Conservation (phyloP, 192 early-diverging fungal genomes). For the Backusella parvicylindrica region DNA sequence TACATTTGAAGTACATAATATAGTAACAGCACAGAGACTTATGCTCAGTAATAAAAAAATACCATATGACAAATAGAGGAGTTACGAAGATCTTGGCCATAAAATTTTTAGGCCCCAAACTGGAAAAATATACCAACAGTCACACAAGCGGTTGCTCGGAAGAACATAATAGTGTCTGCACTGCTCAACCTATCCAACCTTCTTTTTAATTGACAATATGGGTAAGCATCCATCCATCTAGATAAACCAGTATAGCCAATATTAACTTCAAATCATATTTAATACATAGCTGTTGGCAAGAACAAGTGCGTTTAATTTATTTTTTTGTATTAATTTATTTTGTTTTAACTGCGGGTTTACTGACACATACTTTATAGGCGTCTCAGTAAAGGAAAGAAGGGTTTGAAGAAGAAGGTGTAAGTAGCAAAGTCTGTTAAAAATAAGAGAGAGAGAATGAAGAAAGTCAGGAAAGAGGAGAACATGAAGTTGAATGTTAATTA, state of each 20-base stretch:
- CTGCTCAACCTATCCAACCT: slow-evolving; percentile 17
- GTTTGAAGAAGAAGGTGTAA: slow-evolving; percentile 89
- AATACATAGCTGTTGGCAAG: slow-evolving; percentile 61
- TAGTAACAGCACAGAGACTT: not conserved
- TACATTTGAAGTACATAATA: not conserved
- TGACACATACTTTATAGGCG: slow-evolving; percentile 46
- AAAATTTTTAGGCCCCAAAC: not conserved
- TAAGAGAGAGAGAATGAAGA: not conserved
- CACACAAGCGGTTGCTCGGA: not conserved
- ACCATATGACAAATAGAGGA: too few relatives aligned
- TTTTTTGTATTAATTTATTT: not conserved
- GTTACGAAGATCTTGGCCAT: not conserved
- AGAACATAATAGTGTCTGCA: not conserved
- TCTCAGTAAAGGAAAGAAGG: slow-evolving; percentile 84
- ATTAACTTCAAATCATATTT: not conserved
- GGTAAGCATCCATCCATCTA: slow-evolving; percentile 36
- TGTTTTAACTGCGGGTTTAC: not conserved
- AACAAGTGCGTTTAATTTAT: slow-evolving; percentile 55
- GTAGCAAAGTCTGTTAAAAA: slow-evolving; percentile 19
- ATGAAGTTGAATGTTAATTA: not conserved
- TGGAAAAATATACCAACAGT: not conserved
- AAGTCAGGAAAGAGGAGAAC: not conserved
- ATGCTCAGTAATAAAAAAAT: too few relatives aligned
- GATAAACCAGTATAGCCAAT: not conserved
- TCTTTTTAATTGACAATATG: slow-evolving; percentile 33